Percentiles rank a stretch among this genome's conserved stretches.
These are phyloP conservation scores for Penicillium sp. DNA, from an alignment of 2,329 filamentous ascomycete genomes.

Conservation along the genomic window DNA sequence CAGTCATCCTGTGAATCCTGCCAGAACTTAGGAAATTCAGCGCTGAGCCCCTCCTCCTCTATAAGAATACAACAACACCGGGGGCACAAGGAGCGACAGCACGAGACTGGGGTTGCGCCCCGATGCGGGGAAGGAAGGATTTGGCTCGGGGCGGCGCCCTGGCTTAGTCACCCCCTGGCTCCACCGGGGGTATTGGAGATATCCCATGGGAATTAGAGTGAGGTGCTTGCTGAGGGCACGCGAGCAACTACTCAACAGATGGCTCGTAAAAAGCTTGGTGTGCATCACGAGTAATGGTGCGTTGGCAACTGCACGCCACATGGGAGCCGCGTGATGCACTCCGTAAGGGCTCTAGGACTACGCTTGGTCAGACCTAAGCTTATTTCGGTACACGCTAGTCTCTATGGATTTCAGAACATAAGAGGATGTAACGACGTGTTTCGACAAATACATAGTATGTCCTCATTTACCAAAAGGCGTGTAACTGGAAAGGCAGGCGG, in stretches of 20 bases:
- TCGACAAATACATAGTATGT: too few species aligned
- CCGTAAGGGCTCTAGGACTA: constrained; percentile 2
- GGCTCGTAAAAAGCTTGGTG: background rate
- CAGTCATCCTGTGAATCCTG: constrained; percentile 16
- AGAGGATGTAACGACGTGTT: too few species aligned
- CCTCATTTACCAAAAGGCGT: background rate
- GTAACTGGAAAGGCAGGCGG: background rate
- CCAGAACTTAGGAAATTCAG: constrained; percentile 2
- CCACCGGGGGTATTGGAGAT: background rate
- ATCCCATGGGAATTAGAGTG: background rate
- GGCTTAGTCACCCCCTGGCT: constrained; percentile 13
- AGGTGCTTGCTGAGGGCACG: background rate
- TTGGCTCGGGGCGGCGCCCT: background rate
- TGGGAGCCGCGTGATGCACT: constrained; percentile 12
- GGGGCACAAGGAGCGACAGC: background rate
- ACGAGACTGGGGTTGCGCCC: constrained; percentile 2
- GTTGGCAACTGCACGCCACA: constrained; percentile 8
- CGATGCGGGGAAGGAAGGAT: constrained; percentile 18
- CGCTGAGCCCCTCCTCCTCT: constrained; percentile 7
- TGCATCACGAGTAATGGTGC: background rate
- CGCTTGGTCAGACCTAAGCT: background rate
- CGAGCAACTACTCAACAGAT: background rate
- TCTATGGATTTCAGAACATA: background rate
- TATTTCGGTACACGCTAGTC: background rate
- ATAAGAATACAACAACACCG: constrained; percentile 16